phyloP scores from a whole-genome alignment of 306 rosid species.

The Cicer cuneatum region DNA sequence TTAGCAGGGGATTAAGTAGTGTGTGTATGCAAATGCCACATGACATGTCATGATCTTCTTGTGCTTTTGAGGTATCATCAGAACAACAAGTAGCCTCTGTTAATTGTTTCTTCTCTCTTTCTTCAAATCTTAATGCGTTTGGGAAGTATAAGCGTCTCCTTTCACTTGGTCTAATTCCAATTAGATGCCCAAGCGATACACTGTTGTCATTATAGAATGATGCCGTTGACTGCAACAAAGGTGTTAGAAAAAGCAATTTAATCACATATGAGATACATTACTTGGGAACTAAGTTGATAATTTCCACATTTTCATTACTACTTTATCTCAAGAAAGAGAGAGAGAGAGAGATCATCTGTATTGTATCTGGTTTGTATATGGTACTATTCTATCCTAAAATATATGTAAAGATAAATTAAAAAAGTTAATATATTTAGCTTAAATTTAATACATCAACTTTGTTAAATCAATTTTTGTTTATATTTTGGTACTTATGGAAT shows the following conservation, averaged over 20 bases:
- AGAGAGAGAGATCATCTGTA: no score
- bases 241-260: neutral
- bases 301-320: constrained; percentile 33
- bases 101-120: constrained; percentile 43
- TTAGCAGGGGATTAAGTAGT: constrained; percentile 54
- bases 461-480: no score
- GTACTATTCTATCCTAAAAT: no score
- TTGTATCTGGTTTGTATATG: neutral
- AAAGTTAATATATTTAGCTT: no score
- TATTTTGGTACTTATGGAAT: no score
- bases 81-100: constrained; percentile 32
- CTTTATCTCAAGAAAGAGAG: constrained; percentile 29
- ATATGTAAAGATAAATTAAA: no score
- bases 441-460: no score
- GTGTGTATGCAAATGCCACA: constrained; percentile 60
- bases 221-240: constrained; percentile 68
- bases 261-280: constrained; percentile 17
- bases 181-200: constrained; percentile 72
- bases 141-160: constrained; percentile 61
- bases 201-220: constrained; percentile 86
- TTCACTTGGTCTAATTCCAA: constrained; percentile 64
- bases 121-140: constrained; percentile 50
- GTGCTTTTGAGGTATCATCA: constrained; percentile 46
- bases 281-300: neutral
- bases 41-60: constrained; percentile 45